Conservation (phyloP, 179 eudicot genomes). For the Silene vulgaris region DNA sequence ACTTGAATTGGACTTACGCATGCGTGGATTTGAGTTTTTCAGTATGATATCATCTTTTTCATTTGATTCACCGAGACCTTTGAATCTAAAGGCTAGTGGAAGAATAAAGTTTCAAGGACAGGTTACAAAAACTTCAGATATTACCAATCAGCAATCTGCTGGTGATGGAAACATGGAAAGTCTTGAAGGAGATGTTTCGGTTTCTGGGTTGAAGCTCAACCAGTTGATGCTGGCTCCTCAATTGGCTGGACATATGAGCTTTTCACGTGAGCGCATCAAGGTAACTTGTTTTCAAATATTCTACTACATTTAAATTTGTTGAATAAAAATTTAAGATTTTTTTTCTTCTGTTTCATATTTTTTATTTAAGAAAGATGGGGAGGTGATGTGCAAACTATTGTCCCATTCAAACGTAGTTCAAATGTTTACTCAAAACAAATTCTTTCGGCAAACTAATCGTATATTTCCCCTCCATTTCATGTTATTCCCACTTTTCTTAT, state of each 20-base stretch:
- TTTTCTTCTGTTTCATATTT: constrained; percentile 3
- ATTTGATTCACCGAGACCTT: constrained; percentile 80
- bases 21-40: constrained; percentile 94
- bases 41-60: constrained; percentile 68
- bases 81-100: constrained; percentile 88
- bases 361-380: constrained; percentile 3
- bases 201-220: constrained; percentile 85
- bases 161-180: constrained; percentile 32
- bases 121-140: constrained; percentile 43
- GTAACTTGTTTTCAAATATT: constrained; percentile 28
- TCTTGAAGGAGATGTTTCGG: constrained; percentile 78
- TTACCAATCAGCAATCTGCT: constrained; percentile 30
- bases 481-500: no score
- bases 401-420: not conserved
- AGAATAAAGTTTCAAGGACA: constrained; percentile 90
- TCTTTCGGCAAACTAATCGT: not conserved
- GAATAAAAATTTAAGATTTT: not conserved
- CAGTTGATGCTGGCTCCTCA: constrained; percentile 95
- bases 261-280: constrained; percentile 65
- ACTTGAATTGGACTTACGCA: constrained; percentile 82
- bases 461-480: not conserved
- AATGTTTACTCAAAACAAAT: not conserved
- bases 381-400: not conserved
- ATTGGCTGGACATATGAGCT: constrained; percentile 65
- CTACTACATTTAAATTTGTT: not conserved